Base-by-base conservation (phyloP, 2,329 filamentous ascomycete species). In the Penicillium janthinellum region DNA sequence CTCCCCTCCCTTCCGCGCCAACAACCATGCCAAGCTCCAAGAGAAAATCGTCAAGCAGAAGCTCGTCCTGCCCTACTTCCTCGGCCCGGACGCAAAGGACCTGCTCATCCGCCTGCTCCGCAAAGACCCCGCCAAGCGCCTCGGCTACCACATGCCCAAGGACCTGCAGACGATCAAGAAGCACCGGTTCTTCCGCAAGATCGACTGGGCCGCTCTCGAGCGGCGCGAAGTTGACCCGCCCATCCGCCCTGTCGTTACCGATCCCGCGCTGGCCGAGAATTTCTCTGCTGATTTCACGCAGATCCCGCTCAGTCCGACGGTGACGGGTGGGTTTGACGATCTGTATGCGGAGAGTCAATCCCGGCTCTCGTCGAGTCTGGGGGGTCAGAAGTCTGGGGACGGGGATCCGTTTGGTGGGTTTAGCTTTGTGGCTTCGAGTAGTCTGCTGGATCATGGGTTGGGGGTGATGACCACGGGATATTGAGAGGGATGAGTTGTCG, bases 1-100 rank as follows among this genome's bases (percentile, higher is more conserved):
- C 55, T 88, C 88, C 56, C 92, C 94, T 8, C 95, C 96, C 0
- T 99, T 98, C 79, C 87, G 87, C 28, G 95, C 91, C 45, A 88
- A 89, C 75, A 98, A 97, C 79, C 88, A 96, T 74, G 88, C 91
- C 72, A 98, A 96, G 81, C 93, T 97, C 64, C 92, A 96, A 76
- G 90, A 97, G 70, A 96, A 95, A 75, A 99, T 99, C 70, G 82
- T 96, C 68, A 94, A 94, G 79, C 90, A 96, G 79, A 98, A 98
- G 78, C 82, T 97, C 47, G 81, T 85, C 51, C 79, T 98, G 64
- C 95, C 95, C 0, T 98, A 96, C 77, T 99, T 92, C 78, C 84
- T 99, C 54, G 88, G 91, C 54, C 85, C 91, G 0, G 95, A 99
- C 73, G 92, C 95, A 25, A 98, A 97, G 78, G 96, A 99, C 71